These are phyloP conservation scores for Leucosporidium creatinivorum DNA, from an alignment of 768 basidiomycete species.

Conservation along the genomic window DNA sequence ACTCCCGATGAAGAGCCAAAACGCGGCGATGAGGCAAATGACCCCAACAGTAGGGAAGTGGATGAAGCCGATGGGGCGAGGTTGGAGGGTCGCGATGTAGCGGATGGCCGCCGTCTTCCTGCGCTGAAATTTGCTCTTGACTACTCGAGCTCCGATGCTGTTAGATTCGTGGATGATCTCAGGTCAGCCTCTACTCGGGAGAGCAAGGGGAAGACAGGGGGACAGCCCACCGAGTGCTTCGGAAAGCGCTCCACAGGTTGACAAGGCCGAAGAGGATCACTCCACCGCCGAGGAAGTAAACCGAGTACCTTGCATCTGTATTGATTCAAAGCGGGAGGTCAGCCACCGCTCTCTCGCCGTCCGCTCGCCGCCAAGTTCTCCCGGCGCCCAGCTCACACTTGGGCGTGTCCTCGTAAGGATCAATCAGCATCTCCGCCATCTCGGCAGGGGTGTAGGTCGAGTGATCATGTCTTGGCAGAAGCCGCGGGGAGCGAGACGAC, in stretches of 20 bases:
- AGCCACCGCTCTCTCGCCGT: neutral
- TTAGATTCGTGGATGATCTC: too few relatives aligned
- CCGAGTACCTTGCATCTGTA: slow-evolving; percentile 23
- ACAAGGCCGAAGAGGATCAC: slow-evolving; percentile 24
- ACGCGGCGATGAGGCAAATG: slow-evolving; percentile 7
- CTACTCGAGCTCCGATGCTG: slow-evolving; percentile 2
- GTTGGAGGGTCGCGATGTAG: slow-evolving; percentile 17
- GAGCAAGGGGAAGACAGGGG: neutral
- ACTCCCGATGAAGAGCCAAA: slow-evolving; percentile 27
- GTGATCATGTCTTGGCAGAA: too few relatives aligned
- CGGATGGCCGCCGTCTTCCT: slow-evolving; percentile 15
- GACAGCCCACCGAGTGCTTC: slow-evolving; percentile 5
- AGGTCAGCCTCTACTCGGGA: neutral
- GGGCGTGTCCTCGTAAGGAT: slow-evolving; percentile 26
- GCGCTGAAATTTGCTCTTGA: neutral
- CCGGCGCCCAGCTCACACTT: slow-evolving; percentile 25
- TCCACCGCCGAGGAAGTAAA: slow-evolving; percentile 19
- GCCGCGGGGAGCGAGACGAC: too few relatives aligned
- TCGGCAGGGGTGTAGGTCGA: slow-evolving; percentile 15
- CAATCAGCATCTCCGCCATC: slow-evolving; percentile 25
- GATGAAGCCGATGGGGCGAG: slow-evolving; percentile 20
- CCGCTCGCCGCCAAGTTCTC: too few relatives aligned
- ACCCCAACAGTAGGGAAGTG: slow-evolving; percentile 19
- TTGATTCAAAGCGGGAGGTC: neutral
- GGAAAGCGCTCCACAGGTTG: slow-evolving; percentile 3